Base-by-base conservation (phyloP, 495 filamentous ascomycete genomes). In the Pyrenopolyporus hunteri region DNA sequence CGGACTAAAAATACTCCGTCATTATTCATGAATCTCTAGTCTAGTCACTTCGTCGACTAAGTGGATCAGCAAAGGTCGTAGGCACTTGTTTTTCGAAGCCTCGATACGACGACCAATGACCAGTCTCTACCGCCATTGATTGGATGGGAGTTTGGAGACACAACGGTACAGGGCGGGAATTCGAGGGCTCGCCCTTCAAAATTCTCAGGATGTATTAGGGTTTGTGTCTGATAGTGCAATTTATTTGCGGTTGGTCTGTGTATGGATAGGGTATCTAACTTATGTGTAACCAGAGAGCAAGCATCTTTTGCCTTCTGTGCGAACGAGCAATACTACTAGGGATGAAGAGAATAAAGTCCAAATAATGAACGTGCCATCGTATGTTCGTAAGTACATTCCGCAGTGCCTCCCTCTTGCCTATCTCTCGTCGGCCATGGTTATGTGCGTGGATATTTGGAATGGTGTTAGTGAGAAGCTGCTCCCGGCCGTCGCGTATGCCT, bases 41-140 rank as follows among this genome's bases (percentile, higher is more conserved):
- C 20, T 16, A 22, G 32, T 33, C 28, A 32, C 7, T 46, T 42
- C 32, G 19, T 44, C 6, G 43, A 29, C 39, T 22, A 13, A 20
- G 8, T 26, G 32, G 11, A 36, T 25, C 20, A 20, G 42, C 17
- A 35, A 43, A 22, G 16, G 43, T 28, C 36, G 20, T 29, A 22
- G n/a, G 25, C 22, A 19, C 19, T 36, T 22, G 8, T 26, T 52
- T 53, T 57, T 31, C 44, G 26, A 47, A 58, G 42, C 29, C 43
- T 54, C 19, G 26, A 49, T 39, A 14, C 14, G 23, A 57, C 48
- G 42, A 20, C 33, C 42, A 28, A 52, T 48, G 19, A 49, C 59
- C 60, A 54, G 47, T 64, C 53, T 64, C 60, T 64, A 64, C 54
- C 53, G 60, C 60, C 60, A 58, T 64, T 58, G 53, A 58, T 53